Evolutionary conservation across 768 basidiomycete genomes (phyloP), one percentile per base, ranked within the genome.

Genomic region (Amanita molliuscula): DNA sequence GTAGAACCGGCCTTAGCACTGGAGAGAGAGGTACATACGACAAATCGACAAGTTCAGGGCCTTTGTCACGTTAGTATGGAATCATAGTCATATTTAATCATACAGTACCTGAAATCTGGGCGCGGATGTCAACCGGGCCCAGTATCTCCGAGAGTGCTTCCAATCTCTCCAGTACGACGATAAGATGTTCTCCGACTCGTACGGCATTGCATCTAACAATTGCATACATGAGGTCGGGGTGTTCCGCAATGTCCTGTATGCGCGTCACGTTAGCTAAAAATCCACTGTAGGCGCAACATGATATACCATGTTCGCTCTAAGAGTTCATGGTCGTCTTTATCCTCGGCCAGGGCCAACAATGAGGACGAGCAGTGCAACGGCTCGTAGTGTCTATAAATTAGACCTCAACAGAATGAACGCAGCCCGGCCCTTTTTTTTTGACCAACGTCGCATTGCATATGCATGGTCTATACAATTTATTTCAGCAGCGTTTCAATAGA

Each of bases 361-460:
- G 93, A 95, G 2, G 95, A 94, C 0, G 95, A 97, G 63, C 90
- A 97, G 62, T 96, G 81, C 4, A 94, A 90, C 0, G 95, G 95
- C 25, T 91, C 82, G 57, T 89, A 82, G 53, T 88, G 82, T 48
- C 90, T 76, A 56, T 86, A 88, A 52, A 98, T 87, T 20, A 92
- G 73, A 37, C 84, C 90, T 86, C 53, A 21, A 26, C 4, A 1
- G 48, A n/a, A 3, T 11, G 4, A 23, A 46, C 46, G n/a, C 25
- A 20, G 25, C 46, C 60, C 47, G 51, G 82, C 92, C 88, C n/a
- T n/a, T n/a, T n/a, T 64, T 82, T 82, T 52, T 82, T 77, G 5
- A 96, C 89, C 90, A 70, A 60, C 98, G 95, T 26, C 89, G 77
- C 54, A 93, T 83, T 62, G 94, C 91, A 58, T 90, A 99, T 10